A percentile compares a stretch with the other conserved stretches of the same genome.
These are phyloP conservation scores for Solanum chmielewskii DNA, from an alignment of 257 asterid species.

Conservation along the genomic window DNA sequence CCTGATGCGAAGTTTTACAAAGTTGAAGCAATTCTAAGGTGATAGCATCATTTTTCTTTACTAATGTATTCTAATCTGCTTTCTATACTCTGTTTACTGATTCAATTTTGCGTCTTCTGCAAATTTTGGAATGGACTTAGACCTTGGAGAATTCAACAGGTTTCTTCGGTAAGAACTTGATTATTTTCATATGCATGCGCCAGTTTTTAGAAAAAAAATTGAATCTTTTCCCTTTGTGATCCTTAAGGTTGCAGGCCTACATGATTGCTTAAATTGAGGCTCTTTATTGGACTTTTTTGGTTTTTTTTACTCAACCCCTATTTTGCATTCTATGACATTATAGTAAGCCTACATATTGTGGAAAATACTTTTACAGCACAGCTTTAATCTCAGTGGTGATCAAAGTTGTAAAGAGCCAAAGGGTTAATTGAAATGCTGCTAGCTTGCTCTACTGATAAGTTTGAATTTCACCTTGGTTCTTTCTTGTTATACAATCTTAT, in stretches of 20 bases:
- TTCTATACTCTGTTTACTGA: neutral
- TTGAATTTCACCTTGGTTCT: neutral
- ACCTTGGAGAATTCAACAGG: conserved; percentile 93
- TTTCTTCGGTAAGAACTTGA: conserved; percentile 62
- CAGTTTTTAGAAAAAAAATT: neutral
- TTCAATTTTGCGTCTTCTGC: conserved; percentile 3
- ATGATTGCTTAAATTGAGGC: neutral
- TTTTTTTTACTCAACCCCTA: neutral
- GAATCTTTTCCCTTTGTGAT: neutral
- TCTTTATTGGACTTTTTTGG: neutral
- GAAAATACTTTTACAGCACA: neutral
- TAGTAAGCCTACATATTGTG: neutral
- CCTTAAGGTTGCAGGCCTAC: neutral
- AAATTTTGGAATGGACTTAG: conserved; percentile 27
- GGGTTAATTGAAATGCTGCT: neutral
- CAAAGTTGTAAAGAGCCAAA: neutral
- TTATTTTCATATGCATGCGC: neutral
- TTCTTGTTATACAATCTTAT: neutral
- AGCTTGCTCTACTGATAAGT: neutral
- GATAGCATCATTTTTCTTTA: neutral
- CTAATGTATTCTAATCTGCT: neutral
- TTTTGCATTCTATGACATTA: neutral
- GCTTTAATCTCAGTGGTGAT: neutral
- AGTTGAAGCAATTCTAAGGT: conserved; percentile 95
- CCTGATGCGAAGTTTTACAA: conserved; percentile 80